Conservation (phyloP, 1,139 yeast species). For the Ashbya aceris region DNA sequence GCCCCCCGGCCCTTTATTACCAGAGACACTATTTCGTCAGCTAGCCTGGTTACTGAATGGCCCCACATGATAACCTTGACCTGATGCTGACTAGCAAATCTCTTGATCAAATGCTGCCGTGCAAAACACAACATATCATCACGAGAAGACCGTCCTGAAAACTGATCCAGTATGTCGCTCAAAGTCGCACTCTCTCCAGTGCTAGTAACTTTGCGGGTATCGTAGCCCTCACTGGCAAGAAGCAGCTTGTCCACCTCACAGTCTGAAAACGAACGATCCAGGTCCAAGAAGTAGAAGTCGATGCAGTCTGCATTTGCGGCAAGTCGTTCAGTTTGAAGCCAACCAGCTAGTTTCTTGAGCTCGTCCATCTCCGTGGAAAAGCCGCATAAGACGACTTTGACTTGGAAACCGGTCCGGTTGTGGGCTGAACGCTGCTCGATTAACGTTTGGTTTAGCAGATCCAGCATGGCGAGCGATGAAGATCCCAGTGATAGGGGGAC, state of each 20-base stretch:
- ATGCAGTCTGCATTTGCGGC: slow-evolving; percentile 21
- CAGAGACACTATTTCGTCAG: slow-evolving; percentile 66
- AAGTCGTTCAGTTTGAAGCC: slow-evolving; percentile 16
- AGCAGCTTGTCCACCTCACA: slow-evolving; percentile 11
- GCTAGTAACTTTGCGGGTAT: slow-evolving; percentile 8
- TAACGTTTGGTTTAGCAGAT: slow-evolving; percentile 52
- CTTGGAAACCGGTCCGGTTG: slow-evolving; percentile 54
- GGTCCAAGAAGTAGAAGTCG: slow-evolving; percentile 33
- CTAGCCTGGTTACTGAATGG: slow-evolving; percentile 74
- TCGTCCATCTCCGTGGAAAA: slow-evolving; percentile 12
- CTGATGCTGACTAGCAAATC: slow-evolving; percentile 38
- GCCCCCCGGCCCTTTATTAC: slow-evolving; percentile 91
- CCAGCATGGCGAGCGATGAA: slow-evolving; percentile 60
- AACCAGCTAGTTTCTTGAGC: slow-evolving; percentile 23
- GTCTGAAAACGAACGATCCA: slow-evolving; percentile 31
- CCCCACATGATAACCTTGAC: slow-evolving; percentile 60
- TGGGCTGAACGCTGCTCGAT: slow-evolving; percentile 52
- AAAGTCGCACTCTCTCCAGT: slow-evolving; percentile 1
- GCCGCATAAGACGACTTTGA: slow-evolving; percentile 40
- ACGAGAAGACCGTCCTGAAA: slow-evolving; percentile 46
- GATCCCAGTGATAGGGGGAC: slow-evolving; percentile 58
- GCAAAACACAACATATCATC: slow-evolving; percentile 53
- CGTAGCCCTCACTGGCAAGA: slow-evolving; percentile 11
- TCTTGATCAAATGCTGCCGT: slow-evolving; percentile 39
- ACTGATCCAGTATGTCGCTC: slow-evolving; percentile 15